Base-by-base conservation (phyloP, 352 stramenopile genomes). In the Globisporangium splendens region DNA sequence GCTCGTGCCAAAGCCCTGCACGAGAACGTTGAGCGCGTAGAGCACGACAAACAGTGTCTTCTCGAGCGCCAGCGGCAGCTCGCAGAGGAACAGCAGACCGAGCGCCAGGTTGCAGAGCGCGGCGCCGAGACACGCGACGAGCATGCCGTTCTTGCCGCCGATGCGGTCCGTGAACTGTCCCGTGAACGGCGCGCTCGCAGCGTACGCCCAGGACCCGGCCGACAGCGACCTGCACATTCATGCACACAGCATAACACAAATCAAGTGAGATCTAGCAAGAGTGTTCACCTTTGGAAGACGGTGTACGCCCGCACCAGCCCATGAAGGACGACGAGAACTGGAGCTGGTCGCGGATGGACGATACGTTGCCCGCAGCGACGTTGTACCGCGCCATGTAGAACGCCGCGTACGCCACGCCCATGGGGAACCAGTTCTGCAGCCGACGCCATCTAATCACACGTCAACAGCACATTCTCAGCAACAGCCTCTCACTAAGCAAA, bases 301-400 rank as follows among this genome's bases (percentile, higher is more conserved):
- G 42, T 35, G 28, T 50, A 21, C 13, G 44, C 15, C 65, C 66
- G 50, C 72, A 87, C 77, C 82, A 89, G 63, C 79, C 82, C 77
- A 89, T 88, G 70, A 85, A 88, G 24, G 75, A 68, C 14, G 79
- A 82, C 10, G 82, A 85, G 58, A 83, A 88, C 22, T 72, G 68
- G 43, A 91, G 62, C 21, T 72, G 46, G 38, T 77, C 66, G 21
- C 79, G 79, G 20, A 89, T 66, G 0, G 65, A 68, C 31, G 70
- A 69, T n/a, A 91, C 69, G 61, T 91, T 91, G 41, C 82, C 82
- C 0, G 81, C 82, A 22, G 77, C 69, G 14, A 91, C 81, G 47
- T 89, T 79, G 61, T 91, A 91, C 15, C 81, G 68, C 35, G 81
- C 77, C 81, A 88, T 91, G 70, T 91, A 89, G 65, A 91, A 91